Percentiles rank a stretch among this genome's conserved stretches.
Conservation (phyloP, 1,284 basidiomycete genomes). For the Mixia osmundae region DNA sequence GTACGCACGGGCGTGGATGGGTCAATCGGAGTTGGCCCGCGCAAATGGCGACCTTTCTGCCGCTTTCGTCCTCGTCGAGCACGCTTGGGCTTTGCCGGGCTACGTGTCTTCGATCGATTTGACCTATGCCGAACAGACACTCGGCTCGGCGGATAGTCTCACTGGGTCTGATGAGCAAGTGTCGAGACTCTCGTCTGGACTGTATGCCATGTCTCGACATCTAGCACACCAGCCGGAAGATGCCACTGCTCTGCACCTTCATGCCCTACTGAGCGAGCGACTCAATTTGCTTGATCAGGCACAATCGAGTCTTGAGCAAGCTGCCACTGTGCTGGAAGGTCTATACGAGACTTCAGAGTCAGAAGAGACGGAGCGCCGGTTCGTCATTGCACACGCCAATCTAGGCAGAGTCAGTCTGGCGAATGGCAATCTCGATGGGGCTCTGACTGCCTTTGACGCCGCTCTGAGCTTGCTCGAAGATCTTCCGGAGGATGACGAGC, state of each 20-base stretch:
- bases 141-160: background rate
- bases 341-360: slow-evolving; percentile 74
- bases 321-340: slow-evolving; percentile 52
- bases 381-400: slow-evolving; percentile 58
- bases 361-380: slow-evolving; percentile 45
- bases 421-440: slow-evolving; percentile 33
- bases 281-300: slow-evolving; percentile 47
- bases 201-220: slow-evolving; percentile 53
- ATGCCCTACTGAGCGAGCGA: slow-evolving; percentile 62
- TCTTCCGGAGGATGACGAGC: slow-evolving; percentile 26
- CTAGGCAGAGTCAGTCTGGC: slow-evolving; percentile 53
- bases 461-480: slow-evolving; percentile 39
- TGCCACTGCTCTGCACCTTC: slow-evolving; percentile 54
- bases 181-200: slow-evolving; percentile 27
- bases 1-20: slow-evolving; percentile 73
- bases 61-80: slow-evolving; percentile 49
- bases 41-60: slow-evolving; percentile 38
- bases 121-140: background rate
- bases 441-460: slow-evolving; percentile 46
- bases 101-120: no score
- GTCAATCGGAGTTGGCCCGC: slow-evolving; percentile 61
- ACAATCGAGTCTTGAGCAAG: slow-evolving; percentile 34
- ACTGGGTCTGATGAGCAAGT: slow-evolving; percentile 40
- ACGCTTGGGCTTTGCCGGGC: slow-evolving; percentile 54
- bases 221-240: slow-evolving; percentile 42